Evolutionary conservation across 768 basidiomycete genomes (phyloP).

Genomic region (Tubosaeta brunneosetosa): DNA sequence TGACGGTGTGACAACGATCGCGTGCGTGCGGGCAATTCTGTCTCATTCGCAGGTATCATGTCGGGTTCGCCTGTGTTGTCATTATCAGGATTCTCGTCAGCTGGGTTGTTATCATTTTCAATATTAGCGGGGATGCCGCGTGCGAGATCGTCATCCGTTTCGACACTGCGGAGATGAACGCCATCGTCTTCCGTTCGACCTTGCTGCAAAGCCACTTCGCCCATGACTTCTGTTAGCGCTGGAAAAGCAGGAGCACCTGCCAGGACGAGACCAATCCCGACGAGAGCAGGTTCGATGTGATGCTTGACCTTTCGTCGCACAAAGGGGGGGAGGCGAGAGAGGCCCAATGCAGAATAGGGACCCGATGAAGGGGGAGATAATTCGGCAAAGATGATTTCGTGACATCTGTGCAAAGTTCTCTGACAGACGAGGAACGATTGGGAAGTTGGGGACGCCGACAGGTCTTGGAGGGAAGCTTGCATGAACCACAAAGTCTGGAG

Average conservation of each 20-base stretch:
- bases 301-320: slow-evolving; percentile 64
- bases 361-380: slow-evolving; percentile 59
- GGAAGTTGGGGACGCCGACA: slow-evolving; percentile 50
- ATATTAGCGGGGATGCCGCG: slow-evolving; percentile 18
- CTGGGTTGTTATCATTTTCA: slow-evolving; percentile 42
- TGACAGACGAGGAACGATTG: slow-evolving; percentile 88
- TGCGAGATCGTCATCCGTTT: slow-evolving; percentile 40
- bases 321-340: slow-evolving; percentile 47
- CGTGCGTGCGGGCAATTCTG: slow-evolving; percentile 12
- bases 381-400: slow-evolving; percentile 95
- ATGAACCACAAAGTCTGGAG: slow-evolving; percentile 94
- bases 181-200: slow-evolving; percentile 70
- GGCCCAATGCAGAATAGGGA: slow-evolving; percentile 61
- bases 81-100: slow-evolving; percentile 38
- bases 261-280: slow-evolving; percentile 80
- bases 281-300: slow-evolving; percentile 66
- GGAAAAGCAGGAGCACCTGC: slow-evolving; percentile 80
- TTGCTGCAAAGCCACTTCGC: slow-evolving; percentile 85
- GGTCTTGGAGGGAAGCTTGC: slow-evolving; percentile 89
- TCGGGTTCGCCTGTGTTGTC: slow-evolving; percentile 18
- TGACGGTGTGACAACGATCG: slow-evolving; percentile 30
- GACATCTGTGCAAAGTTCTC: slow-evolving; percentile 83
- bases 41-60: slow-evolving; percentile 4
- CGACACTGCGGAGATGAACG: slow-evolving; percentile 44
- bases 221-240: slow-evolving; percentile 62